These are phyloP conservation scores for Castanea crenata DNA, from an alignment of 306 rosid species.

Conservation along the genomic window DNA sequence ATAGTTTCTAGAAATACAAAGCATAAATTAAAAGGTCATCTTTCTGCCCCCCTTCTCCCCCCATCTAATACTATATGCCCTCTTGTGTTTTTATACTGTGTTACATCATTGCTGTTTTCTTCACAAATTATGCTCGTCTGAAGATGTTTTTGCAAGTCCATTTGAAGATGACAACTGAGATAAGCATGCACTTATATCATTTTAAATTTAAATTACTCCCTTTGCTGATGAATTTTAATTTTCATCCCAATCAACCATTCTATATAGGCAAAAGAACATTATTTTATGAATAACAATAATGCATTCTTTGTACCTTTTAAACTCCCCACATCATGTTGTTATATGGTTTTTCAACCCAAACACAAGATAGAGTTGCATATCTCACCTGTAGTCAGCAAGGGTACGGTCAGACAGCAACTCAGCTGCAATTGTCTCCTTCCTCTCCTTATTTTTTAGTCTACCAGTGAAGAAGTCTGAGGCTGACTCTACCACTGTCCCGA, in stretches of 20 bases:
- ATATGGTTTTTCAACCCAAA: neutral
- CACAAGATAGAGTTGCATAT: neutral
- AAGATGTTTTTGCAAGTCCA: no score
- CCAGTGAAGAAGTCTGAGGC: slow-evolving; percentile 64
- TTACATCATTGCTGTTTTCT: neutral
- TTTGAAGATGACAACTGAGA: neutral
- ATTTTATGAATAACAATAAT: neutral
- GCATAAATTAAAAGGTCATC: neutral
- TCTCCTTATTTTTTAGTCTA: slow-evolving; percentile 80
- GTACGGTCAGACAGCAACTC: slow-evolving; percentile 53
- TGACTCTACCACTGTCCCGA: slow-evolving; percentile 76
- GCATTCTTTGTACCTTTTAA: neutral
- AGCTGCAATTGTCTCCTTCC: slow-evolving; percentile 69
- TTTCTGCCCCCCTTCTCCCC: no score
- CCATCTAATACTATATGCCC: neutral
- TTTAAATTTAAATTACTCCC: no score
- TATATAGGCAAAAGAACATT: neutral
- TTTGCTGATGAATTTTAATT: neutral
- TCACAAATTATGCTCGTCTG: neutral
- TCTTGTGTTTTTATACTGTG: neutral
- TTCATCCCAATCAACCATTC: neutral
- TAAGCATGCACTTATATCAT: neutral
- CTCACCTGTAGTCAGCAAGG: slow-evolving; percentile 54
- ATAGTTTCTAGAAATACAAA: neutral
- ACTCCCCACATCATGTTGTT: neutral